Base-by-base conservation (phyloP, 805 yeast species). In the Cyberlindnera samutprakarnensis region DNA sequence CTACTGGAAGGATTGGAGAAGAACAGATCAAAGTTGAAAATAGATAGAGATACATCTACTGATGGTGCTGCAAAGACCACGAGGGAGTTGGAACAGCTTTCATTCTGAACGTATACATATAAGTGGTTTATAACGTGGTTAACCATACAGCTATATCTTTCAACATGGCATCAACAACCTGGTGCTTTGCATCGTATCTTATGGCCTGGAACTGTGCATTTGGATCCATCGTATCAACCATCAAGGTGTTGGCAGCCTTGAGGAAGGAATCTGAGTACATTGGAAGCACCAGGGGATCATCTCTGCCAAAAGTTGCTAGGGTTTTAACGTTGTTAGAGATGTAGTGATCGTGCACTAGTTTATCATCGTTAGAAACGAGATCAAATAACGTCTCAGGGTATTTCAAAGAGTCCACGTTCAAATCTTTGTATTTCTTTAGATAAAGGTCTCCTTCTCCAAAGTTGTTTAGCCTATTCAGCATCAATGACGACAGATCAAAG, bases 1-100 rank as follows among this genome's bases (percentile, higher is more conserved):
- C 61, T 92, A 18, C 58, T 92, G 30, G 88, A 84, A 38, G 96
- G 96, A 0, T 66, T 92, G 34, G 92, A 88, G 46, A 64, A 72
- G 32, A 76, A 72, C 41, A 67, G 92, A 42, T 82, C 96, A 0
- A 75, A 78, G 53, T 49, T 83, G 3, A 38, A 56, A 2, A 48
- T 87, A 4, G 87, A 75, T 5, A 61, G 57, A 24, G 73, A 74
- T 34, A 43, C 52, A 2, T 59, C 75, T 1, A 59, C 63, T 0
- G 75, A 68, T 24, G 86, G 88, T 2, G 78, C 84, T 3, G 87
- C 87, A 2, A 68, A 67, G 36, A 44, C 72, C 5, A 60, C 76
- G 2, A 70, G 76, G 49, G 70, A 75, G 1, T 57, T 84, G 36
- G 94, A 83, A 51, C 63, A 64, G 28, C 58, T 86, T 18, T 59